Conservation (phyloP, 148 eudicot genomes). For the Chenopodium formosanum region DNA sequence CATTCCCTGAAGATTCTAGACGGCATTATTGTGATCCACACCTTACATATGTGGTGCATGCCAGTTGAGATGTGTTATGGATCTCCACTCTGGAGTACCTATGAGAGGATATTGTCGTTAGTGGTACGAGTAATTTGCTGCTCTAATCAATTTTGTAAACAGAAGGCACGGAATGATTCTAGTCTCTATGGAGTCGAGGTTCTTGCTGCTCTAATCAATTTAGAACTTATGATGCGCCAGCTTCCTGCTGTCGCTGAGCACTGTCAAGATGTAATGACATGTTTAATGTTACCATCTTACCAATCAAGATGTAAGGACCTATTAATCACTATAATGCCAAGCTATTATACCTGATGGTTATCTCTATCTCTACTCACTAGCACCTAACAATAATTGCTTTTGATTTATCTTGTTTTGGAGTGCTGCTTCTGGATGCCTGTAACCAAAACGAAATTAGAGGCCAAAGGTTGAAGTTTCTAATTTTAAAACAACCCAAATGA, state of each 20-base stretch:
- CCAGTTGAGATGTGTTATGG: constrained; percentile 1
- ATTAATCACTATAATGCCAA: neutral
- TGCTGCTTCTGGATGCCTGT: too few species aligned
- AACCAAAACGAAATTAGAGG: too few species aligned
- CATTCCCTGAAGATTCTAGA: neutral
- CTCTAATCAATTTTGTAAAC: constrained; percentile 19
- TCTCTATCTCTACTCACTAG: neutral
- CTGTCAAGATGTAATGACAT: neutral
- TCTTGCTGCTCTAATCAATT: neutral
- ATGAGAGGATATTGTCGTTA: constrained; percentile 11
- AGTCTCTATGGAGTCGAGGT: constrained; percentile 3
- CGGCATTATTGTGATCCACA: constrained; percentile 6
- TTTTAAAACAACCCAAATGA: too few species aligned
- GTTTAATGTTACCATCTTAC: neutral
- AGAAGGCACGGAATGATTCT: neutral
- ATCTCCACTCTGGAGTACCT: neutral
- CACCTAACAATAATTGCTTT: too few species aligned
- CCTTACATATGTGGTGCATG: neutral
- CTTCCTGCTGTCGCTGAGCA: constrained; percentile 6
- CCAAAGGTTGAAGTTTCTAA: too few species aligned
- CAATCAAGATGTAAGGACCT: neutral
- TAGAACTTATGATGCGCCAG: neutral
- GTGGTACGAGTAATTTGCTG: constrained; percentile 12
- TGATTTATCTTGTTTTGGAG: too few species aligned
- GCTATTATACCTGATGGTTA: neutral